Evolutionary conservation across 2,329 filamentous ascomycete genomes (phyloP), one percentile per base, ranked within the genome.

Genomic region (Gremmenia infestans): DNA sequence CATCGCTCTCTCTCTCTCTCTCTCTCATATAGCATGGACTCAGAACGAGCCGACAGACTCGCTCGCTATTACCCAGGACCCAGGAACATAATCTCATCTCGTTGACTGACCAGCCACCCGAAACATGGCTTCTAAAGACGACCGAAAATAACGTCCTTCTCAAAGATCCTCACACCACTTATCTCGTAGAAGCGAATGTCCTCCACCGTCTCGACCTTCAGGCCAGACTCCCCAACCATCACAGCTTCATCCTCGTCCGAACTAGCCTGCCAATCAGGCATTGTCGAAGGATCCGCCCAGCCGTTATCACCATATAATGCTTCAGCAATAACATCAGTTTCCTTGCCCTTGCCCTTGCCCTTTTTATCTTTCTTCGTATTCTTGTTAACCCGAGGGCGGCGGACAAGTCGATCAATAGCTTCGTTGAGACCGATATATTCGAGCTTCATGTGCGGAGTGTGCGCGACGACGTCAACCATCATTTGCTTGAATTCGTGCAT

Each of bases 401-500:
- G 60, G 23, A 80, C 66, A 17, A 84, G 73, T 19, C 75, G 74
- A 36, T 81, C 77, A 4, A 80, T 76, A 0, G 71, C 72, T 9
- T 78, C 69, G 15, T 74, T 78, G 45, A 84, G 76, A 5, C 80
- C 78, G 17, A 86, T 71, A 73, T 79, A 86, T 65, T 85, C 79
- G 2, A 86, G 72, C 62, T 79, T 79, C 64, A 82, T 71, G 9
- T 77, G 65, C 0, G 80, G 80, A 56, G 80, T 74, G 56, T 85
- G 79, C 2, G 78, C 76, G 2, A 86, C 67, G 35, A 74, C 81
- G 65, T 86, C 83, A 9, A 83, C 74, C 28, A 82, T 75, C 65
- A 85, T 85, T n/a, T 74, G 76, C 42, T 78, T 74, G 2, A 79
- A 78, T 68, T 86, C 81, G 17, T 76, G 74, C 70, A 80, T 76